Evolutionary conservation across 2,329 filamentous ascomycete genomes (phyloP).

Genomic region (Stachybotrys echinatus): DNA sequence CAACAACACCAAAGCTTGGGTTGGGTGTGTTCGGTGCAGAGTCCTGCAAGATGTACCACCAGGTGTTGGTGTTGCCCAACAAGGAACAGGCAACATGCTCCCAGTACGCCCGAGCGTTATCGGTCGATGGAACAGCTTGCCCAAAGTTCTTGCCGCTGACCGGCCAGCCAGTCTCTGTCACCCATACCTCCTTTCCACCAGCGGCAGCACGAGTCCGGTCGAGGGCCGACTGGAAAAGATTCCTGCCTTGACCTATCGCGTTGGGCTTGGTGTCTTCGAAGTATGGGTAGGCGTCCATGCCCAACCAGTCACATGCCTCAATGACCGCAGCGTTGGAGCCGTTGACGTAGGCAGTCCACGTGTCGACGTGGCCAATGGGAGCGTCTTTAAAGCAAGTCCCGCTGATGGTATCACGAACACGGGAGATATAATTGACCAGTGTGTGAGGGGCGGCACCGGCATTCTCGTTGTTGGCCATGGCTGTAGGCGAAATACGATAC

Average conservation of each 20-base stretch:
- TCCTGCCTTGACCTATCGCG: constrained; percentile 56
- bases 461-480: constrained; percentile 56
- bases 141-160: constrained; percentile 61
- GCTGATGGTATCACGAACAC: constrained; percentile 58
- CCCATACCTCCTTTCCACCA: constrained; percentile 69
- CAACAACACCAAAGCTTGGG: constrained; percentile 68
- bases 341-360: constrained; percentile 78
- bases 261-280: constrained; percentile 68
- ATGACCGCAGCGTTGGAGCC: constrained; percentile 65
- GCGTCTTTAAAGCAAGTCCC: constrained; percentile 53
- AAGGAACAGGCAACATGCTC: constrained; percentile 68
- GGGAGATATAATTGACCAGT: constrained; percentile 64
- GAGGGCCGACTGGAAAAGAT: constrained; percentile 65
- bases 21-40: constrained; percentile 51
- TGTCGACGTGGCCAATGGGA: constrained; percentile 80
- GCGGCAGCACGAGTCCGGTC: constrained; percentile 52
- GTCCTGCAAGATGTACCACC: constrained; percentile 76
- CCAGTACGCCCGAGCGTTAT: constrained; percentile 79
- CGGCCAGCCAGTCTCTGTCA: constrained; percentile 88
- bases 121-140: constrained; percentile 54
- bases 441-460: constrained; percentile 57
- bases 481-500: constrained; percentile 71
- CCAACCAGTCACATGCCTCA: constrained; percentile 69
- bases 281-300: constrained; percentile 82
- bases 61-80: constrained; percentile 60